Evolutionary conservation across 2,329 filamentous ascomycete genomes (phyloP), one percentile per base, ranked within the genome.

Genomic region (Trichoderma guizhouense): DNA sequence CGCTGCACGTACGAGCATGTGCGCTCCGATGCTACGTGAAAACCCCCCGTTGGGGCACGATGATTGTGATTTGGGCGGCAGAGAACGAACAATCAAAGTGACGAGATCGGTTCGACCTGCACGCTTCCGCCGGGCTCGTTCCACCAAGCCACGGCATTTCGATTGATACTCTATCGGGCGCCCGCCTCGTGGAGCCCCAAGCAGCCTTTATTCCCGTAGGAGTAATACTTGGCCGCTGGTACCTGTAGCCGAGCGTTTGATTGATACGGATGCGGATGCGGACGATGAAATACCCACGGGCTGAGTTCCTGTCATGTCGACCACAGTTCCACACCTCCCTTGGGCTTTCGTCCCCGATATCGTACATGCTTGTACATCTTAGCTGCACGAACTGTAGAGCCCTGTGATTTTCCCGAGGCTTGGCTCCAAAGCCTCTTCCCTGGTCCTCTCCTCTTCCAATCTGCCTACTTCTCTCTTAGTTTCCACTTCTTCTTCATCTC

Each of bases 351-450:
- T 30, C 34, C 61, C 61, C 39, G 61, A 64, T 32, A 64, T 62
- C 61, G 61, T 64, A 51, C 61, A 47, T 64, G 28, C 14, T 51
- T 21, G 18, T 36, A 53, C 47, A 53, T 53, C n/a, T 53, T 24
- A 21, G 58, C 58, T 62, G 32, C 47, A 55, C 63, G 63, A 66
- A 66, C 43, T 28, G 47, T 26, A 36, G 34, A 57, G 24, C 47
- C 64, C 36, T 67, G 64, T 67, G 51, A 58, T 67, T 67, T 67
- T 58, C 51, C 64, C 64, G 64, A 67, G 64, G 43, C 64, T 67
- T 65, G 62, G 62, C 62, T 64, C n/a, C 21, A 24, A 24, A 24
- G 47, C n/a, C 47, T 53, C 47, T 53, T 51, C 47, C 47, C 47
- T 53, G 4, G n/a, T 53, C 47, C 24, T 53, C 21, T 53, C 47